These are phyloP conservation scores for Xylaria intraflava DNA, from an alignment of 495 filamentous ascomycete genomes.

Conservation along the genomic window DNA sequence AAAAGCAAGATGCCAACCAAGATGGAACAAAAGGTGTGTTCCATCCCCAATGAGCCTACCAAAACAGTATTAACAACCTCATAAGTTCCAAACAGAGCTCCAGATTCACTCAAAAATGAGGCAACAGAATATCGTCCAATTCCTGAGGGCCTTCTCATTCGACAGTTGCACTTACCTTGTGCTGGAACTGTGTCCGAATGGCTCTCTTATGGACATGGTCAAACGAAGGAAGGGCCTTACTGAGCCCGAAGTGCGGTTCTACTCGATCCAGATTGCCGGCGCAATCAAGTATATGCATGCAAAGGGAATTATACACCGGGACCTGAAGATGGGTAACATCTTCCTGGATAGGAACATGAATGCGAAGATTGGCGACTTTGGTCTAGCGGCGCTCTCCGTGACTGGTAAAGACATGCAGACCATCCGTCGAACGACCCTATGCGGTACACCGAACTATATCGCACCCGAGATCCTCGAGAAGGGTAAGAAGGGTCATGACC, in stretches of 20 bases:
- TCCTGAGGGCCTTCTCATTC: conserved; percentile 90
- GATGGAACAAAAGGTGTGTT: conserved; percentile 74
- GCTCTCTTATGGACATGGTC: conserved; percentile 98
- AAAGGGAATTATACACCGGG: conserved; percentile 90
- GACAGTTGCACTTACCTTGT: conserved; percentile 85
- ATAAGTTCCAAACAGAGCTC: conserved; percentile 90
- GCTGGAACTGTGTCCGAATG: conserved; percentile 88
- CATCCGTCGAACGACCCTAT: conserved; percentile 78
- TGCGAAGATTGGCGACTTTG: conserved; percentile 95
- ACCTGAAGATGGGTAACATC: conserved; percentile 96
- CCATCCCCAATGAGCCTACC: background rate
- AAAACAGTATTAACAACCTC: conserved; percentile 28
- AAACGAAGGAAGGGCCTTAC: conserved; percentile 79
- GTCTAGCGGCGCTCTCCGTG: conserved; percentile 84
- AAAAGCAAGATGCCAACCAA: conserved; percentile 78
- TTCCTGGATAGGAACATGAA: conserved; percentile 97
- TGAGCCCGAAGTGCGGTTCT: conserved; percentile 84
- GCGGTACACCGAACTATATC: conserved; percentile 97
- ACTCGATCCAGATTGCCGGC: conserved; percentile 87
- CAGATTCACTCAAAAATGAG: conserved; percentile 97
- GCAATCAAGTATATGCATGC: conserved; percentile 96
- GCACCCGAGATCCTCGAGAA: conserved; percentile 90
- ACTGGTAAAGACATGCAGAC: conserved; percentile 75
- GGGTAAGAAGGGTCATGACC: conserved; percentile 80
- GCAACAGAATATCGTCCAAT: conserved; percentile 89